Evolutionary conservation across 768 basidiomycete genomes (phyloP), one percentile per base, ranked within the genome.

Genomic region (Exidia glandulosa): DNA sequence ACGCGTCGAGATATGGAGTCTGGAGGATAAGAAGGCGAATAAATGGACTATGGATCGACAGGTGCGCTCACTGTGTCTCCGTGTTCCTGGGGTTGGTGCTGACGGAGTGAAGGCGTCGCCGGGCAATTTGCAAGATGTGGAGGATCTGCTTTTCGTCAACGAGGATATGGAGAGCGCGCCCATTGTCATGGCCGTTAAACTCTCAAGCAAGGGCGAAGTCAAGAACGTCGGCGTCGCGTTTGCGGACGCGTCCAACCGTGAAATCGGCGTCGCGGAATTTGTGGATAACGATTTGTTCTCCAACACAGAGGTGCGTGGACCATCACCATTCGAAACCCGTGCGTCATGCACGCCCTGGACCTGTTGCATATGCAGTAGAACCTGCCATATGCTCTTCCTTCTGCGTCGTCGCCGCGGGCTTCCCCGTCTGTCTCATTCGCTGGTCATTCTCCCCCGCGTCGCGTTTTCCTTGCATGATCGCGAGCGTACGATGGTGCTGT

Each of bases 161-260:
- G 84, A 83, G 14, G 94, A 96, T 68, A 79, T 95, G 16, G 71
- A 85, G 1, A 81, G 90, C 14, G 83, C 91, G 19, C 94, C 95
- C 0, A 86, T 98, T 41, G 88, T 94, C 52, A 83, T 97, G 79
- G 85, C 93, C 12, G 82, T 98, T 59, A 92, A 90, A 68, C 70
- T 95, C 10, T 82, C 66, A 16, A 70, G 66, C 10, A 81, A 84
- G 59, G 77, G 83, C 32, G 91, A 85, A 66, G 74, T 78, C 31
- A 88, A 84, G 68, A 80, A 81, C 0, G 78, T 99, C 27, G 95
- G 94, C 1, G 76, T 93, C 13, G 94, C 94, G 0, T 99, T 92
- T 66, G 90, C 92, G 0, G 95, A 99, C 71, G 89, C 92, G 1
- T 90, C 86, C 62, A 76, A 84, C 6, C 83, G 91, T 25, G 82